A percentile compares a stretch with the other conserved stretches of the same genome.
phyloP scores from a whole-genome alignment of 2,329 filamentous ascomycete genomes.

The Cadophora sp. region DNA sequence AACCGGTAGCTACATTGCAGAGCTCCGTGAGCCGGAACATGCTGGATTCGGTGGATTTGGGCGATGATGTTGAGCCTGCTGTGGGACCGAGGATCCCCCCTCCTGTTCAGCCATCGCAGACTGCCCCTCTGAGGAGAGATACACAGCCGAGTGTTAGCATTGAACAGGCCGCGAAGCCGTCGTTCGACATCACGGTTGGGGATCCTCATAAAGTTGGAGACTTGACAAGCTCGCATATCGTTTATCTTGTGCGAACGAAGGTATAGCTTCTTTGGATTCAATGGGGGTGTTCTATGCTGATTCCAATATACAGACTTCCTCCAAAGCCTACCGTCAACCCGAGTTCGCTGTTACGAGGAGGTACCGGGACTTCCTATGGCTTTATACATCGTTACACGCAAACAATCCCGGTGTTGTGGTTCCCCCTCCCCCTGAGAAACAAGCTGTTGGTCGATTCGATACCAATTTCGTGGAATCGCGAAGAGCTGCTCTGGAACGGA shows the following conservation, averaged over 20 bases:
- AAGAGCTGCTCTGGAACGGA: constrained; percentile 90
- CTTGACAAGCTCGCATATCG: constrained; percentile 94
- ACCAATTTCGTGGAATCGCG: constrained; percentile 95
- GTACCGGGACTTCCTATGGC: constrained; percentile 97
- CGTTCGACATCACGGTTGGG: constrained; percentile 88
- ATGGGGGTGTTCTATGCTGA: constrained; percentile 31
- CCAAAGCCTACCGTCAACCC: constrained; percentile 90
- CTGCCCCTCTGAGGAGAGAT: constrained; percentile 58
- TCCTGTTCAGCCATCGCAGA: constrained; percentile 64
- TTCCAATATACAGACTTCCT: constrained; percentile 72
- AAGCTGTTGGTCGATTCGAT: constrained; percentile 95
- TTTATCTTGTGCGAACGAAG: constrained; percentile 94
- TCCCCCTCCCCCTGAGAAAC: constrained; percentile 95
- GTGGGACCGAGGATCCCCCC: constrained; percentile 69
- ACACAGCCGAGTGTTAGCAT: constrained; percentile 83
- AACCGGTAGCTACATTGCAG: constrained; percentile 51
- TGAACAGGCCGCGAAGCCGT: constrained; percentile 92
- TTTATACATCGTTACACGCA: constrained; percentile 91
- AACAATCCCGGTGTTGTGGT: constrained; percentile 97
- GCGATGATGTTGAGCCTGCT: constrained; percentile 63
- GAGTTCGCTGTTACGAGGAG: constrained; percentile 94
- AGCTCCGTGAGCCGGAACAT: constrained; percentile 56
- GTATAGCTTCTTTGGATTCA: constrained; percentile 54
- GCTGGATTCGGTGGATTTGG: constrained; percentile 73
- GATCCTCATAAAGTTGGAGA: constrained; percentile 99